Conservation (phyloP, 345 rosid species). For the Carallia brachiata region DNA sequence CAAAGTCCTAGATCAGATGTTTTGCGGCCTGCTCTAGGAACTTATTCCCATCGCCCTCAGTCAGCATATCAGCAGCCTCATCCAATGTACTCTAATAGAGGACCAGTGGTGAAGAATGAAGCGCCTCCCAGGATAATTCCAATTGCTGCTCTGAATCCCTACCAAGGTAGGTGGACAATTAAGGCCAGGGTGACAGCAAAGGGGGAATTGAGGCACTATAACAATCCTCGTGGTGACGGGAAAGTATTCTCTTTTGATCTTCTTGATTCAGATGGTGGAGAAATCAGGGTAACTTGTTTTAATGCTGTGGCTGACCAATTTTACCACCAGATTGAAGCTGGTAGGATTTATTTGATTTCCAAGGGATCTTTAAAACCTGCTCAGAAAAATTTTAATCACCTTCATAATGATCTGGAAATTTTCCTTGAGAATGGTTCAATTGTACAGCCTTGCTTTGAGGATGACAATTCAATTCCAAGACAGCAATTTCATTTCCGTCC, state of each 20-base stretch:
- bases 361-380: constrained; percentile 80
- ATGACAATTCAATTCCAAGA: constrained; percentile 65
- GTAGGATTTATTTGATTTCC: constrained; percentile 76
- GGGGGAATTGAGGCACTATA: constrained; percentile 68
- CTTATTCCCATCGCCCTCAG: constrained; percentile 30
- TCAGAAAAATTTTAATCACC: constrained; percentile 82
- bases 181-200: constrained; percentile 90
- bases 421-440: constrained; percentile 55
- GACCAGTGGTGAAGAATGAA: constrained; percentile 68
- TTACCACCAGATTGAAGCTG: constrained; percentile 68
- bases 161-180: constrained; percentile 84
- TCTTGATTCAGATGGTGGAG: constrained; percentile 88
- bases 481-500: constrained; percentile 70
- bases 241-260: constrained; percentile 90
- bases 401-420: constrained; percentile 73
- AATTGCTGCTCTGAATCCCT: constrained; percentile 82
- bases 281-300: constrained; percentile 89
- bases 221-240: constrained; percentile 78
- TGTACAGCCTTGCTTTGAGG: constrained; percentile 67
- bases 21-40: constrained; percentile 33
- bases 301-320: constrained; percentile 83
- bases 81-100: constrained; percentile 61
- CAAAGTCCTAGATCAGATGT: constrained; percentile 42
- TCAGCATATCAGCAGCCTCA: constrained; percentile 53
- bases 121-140: constrained; percentile 72